These are phyloP conservation scores for Blastocrithidia nonstop DNA, from an alignment of 208 protist genomes.

Conservation along the genomic window DNA sequence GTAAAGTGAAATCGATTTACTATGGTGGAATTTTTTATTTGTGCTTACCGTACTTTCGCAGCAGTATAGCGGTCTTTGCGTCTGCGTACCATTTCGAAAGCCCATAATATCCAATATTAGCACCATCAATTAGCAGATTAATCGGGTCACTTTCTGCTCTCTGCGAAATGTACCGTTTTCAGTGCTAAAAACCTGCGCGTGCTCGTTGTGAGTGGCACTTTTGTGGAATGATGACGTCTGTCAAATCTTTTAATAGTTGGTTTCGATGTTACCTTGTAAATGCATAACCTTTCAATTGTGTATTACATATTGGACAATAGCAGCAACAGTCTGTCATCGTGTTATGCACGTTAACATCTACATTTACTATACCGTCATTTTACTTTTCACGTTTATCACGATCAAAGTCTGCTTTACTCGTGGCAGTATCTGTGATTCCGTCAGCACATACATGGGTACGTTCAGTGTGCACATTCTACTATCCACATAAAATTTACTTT, in stretches of 20 bases:
- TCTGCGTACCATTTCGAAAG: conserved; percentile 59
- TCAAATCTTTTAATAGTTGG: conserved; percentile 21
- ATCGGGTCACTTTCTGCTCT: conserved; percentile 8
- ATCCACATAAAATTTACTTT: too few relatives aligned
- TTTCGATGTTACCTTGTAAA: conserved; percentile 28
- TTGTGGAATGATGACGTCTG: conserved; percentile 14
- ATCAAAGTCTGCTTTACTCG: too few relatives aligned
- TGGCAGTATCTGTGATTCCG: too few relatives aligned
- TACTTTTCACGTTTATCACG: too few relatives aligned
- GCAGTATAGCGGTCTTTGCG: conserved; percentile 23
- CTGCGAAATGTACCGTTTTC: conserved; percentile 28
- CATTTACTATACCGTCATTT: too few relatives aligned
- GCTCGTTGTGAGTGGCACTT: conserved; percentile 15
- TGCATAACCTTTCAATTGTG: conserved; percentile 15
- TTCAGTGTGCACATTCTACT: too few relatives aligned
- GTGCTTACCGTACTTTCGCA: conserved; percentile 7
- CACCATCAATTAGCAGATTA: conserved; percentile 63
- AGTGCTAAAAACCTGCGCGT: conserved; percentile 25
- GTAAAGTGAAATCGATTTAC: conserved; percentile 13
- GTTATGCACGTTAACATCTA: too few relatives aligned
- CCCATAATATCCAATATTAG: conserved; percentile 77
- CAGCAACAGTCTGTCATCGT: too few relatives aligned
- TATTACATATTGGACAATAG: conserved; percentile 6
- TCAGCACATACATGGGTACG: too few relatives aligned
- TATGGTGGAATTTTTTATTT: conserved; percentile 11